phyloP scores from a whole-genome alignment of 164 flowering plant genomes.

The Stephania cephalantha region DNA sequence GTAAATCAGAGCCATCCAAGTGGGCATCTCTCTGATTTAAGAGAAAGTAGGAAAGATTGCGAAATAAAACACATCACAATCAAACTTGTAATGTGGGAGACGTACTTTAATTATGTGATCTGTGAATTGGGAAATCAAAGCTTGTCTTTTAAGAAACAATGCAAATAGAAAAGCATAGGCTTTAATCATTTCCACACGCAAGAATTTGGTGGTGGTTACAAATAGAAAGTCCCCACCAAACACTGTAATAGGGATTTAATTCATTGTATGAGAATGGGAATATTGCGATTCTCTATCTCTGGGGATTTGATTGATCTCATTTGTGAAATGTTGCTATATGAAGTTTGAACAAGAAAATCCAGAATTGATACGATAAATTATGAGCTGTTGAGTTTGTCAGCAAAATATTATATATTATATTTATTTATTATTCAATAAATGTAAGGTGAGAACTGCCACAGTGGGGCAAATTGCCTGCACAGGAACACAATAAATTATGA shows the following conservation, averaged over 20 bases:
- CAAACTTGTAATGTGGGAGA: neutral
- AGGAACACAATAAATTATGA: neutral
- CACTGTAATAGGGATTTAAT: neutral
- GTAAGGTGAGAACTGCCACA: neutral
- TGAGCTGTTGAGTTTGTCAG: neutral
- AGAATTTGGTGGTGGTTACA: neutral
- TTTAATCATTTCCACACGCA: conserved; percentile 1
- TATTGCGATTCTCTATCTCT: neutral
- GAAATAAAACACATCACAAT: neutral
- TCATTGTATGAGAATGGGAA: neutral
- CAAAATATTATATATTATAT: too few relatives aligned
- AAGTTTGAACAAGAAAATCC: neutral
- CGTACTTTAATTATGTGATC: neutral
- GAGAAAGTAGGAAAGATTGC: neutral
- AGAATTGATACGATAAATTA: neutral
- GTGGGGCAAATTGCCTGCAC: neutral
- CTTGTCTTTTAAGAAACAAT: neutral
- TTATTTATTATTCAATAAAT: too few relatives aligned
- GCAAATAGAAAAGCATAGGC: neutral
- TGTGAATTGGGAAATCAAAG: neutral
- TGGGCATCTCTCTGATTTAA: neutral
- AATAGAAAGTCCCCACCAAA: neutral
- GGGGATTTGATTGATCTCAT: neutral
- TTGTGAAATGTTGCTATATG: neutral
- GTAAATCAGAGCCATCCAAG: neutral